These are phyloP conservation scores for Pestalotiopsis sp. DNA, from an alignment of 2,329 filamentous ascomycete species.

Conservation along the genomic window DNA sequence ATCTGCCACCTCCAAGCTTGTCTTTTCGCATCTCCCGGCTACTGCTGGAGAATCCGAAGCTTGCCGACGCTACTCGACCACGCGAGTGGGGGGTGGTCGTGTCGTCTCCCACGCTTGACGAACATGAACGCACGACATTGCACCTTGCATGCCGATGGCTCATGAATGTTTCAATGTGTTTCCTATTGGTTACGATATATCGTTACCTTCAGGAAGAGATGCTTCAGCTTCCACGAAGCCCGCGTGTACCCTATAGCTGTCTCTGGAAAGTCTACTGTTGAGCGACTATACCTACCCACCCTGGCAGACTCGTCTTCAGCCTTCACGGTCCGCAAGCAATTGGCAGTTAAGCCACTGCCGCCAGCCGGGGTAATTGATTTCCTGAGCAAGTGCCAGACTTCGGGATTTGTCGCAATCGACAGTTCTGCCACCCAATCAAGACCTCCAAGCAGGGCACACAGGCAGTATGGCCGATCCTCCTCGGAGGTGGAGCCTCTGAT, in stretches of 20 bases:
- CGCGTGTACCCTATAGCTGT: background rate
- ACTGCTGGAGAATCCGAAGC: background rate
- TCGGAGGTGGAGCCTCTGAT: background rate
- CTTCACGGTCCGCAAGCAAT: background rate
- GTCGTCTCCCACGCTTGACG: background rate
- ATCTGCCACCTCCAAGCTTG: background rate
- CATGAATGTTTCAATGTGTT: background rate
- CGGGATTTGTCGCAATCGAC: background rate
- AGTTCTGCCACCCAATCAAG: background rate
- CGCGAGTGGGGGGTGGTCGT: background rate
- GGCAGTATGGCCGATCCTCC: background rate
- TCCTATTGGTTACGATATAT: background rate
- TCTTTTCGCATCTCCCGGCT: background rate
- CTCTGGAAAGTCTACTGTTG: background rate
- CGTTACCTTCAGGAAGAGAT: background rate
- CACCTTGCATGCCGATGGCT: background rate
- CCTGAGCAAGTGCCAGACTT: background rate
- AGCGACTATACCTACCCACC: background rate
- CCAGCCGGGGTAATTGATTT: background rate
- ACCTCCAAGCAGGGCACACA: background rate
- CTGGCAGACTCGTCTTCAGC: background rate
- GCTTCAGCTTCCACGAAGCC: background rate
- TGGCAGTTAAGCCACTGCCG: background rate
- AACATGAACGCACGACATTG: background rate
- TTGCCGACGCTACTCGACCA: constrained; percentile 5